A percentile compares a stretch with the other conserved stretches of the same genome.
These are phyloP conservation scores for Pseudogymnoascus sp. DNA, from an alignment of 2,329 filamentous ascomycete species.

Conservation along the genomic window DNA sequence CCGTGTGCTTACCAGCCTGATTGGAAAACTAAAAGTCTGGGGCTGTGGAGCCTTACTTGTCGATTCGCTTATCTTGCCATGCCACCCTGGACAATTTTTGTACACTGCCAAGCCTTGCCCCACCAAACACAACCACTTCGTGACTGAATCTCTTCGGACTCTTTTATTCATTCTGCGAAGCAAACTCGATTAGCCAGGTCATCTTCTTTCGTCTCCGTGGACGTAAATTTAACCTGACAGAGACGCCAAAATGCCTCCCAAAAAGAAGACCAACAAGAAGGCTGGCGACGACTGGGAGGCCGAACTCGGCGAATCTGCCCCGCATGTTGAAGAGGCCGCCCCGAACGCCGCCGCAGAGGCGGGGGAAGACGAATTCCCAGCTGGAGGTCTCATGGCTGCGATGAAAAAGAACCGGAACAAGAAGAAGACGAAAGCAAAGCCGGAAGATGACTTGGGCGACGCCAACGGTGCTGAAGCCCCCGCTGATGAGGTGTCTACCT, in stretches of 20 bases:
- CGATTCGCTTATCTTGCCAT: constrained; percentile 9
- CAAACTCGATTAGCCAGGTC: neutral
- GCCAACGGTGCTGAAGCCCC: constrained; percentile 48
- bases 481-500: constrained; percentile 34
- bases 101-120: constrained; percentile 2
- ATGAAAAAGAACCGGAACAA: constrained; percentile 77
- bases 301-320: constrained; percentile 72
- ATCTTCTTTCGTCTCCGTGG: neutral
- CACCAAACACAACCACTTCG: constrained; percentile 7
- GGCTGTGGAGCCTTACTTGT: neutral
- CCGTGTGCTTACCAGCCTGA: neutral
- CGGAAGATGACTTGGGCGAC: constrained; percentile 63
- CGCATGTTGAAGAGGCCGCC: constrained; percentile 38
- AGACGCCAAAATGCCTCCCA: constrained; percentile 66
- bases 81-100: constrained; percentile 6
- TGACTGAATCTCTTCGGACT: neutral
- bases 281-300: constrained; percentile 90
- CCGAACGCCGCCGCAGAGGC: constrained; percentile 30
- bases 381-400: constrained; percentile 65
- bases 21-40: neutral
- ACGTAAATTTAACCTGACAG: neutral
- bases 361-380: constrained; percentile 38
- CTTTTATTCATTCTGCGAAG: neutral
- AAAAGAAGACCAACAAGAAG: constrained; percentile 89
- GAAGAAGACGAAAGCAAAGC: constrained; percentile 83